These are phyloP conservation scores for Backusella luteola DNA, from an alignment of 192 early-diverging fungal genomes.

Conservation along the genomic window DNA sequence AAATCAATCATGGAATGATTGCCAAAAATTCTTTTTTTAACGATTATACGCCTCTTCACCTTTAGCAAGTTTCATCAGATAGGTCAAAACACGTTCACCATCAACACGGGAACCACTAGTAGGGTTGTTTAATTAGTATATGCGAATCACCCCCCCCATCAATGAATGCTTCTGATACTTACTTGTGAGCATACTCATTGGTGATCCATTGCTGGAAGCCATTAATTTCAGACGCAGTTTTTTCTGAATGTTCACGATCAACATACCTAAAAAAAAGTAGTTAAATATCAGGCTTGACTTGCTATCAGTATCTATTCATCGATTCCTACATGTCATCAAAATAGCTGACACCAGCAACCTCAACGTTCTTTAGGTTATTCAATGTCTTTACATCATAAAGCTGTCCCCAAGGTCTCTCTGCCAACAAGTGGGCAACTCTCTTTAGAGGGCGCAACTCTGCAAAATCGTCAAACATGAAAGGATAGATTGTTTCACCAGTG, in stretches of 20 bases:
- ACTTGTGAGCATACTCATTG: conserved; percentile 68
- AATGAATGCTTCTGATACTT: conserved; percentile 7
- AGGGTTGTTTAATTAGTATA: neutral
- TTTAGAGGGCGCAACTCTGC: conserved; percentile 57
- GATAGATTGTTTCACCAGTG: conserved; percentile 67
- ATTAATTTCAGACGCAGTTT: conserved; percentile 49
- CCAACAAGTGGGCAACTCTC: conserved; percentile 55
- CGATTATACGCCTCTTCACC: conserved; percentile 45
- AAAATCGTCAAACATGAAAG: conserved; percentile 75
- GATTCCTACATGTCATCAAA: conserved; percentile 64
- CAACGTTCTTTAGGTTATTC: conserved; percentile 44
- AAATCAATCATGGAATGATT: neutral
- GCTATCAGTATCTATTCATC: neutral
- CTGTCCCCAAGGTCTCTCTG: conserved; percentile 52
- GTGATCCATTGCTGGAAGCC: conserved; percentile 65
- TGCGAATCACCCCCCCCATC: neutral
- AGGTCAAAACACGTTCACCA: conserved; percentile 47
- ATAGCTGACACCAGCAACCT: conserved; percentile 59
- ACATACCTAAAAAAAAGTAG: conserved; percentile 44
- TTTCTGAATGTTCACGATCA: conserved; percentile 55
- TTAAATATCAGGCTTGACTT: neutral
- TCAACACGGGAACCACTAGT: conserved; percentile 52
- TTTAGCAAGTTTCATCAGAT: conserved; percentile 56
- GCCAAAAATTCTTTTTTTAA: conserved; percentile 9
- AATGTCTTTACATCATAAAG: conserved; percentile 47